phyloP scores from a whole-genome alignment of 805 yeast species.

The Tetrapisispora iriomotensis region DNA sequence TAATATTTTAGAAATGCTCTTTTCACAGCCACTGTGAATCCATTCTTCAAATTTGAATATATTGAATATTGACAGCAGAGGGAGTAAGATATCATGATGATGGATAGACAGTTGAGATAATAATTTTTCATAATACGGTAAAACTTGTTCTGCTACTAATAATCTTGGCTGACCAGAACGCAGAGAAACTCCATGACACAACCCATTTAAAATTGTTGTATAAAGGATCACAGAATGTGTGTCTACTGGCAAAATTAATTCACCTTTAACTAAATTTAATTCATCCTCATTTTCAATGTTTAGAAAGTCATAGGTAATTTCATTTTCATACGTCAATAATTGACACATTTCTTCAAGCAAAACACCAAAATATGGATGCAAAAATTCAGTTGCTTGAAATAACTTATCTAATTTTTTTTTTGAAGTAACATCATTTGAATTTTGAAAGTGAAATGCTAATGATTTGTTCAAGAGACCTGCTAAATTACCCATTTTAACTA shows the following conservation, averaged over 20 bases:
- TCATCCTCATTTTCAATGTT: conserved; percentile 5
- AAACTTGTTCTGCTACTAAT: conserved; percentile 12
- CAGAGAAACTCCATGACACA: conserved; percentile 22
- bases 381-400: conserved; percentile 28
- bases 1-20: conserved; percentile 12
- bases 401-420: conserved; percentile 12
- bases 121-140: conserved; percentile 19
- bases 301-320: conserved; percentile 7
- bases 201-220: conserved; percentile 22
- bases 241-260: conserved; percentile 18
- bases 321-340: conserved; percentile 19
- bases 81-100: conserved; percentile 13
- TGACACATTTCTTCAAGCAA: conserved; percentile 18
- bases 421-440: conserved; percentile 6
- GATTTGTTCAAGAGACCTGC: conserved; percentile 21
- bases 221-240: conserved; percentile 17
- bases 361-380: conserved; percentile 20
- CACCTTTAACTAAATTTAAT: conserved; percentile 4
- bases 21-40: conserved; percentile 21
- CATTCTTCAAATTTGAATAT: conserved; percentile 25
- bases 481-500: conserved; percentile 20
- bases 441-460: conserved; percentile 11
- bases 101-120: conserved; percentile 18
- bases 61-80: conserved; percentile 18
- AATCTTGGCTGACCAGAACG: conserved; percentile 14